phyloP scores from a whole-genome alignment of 176 grass and related monocot species.

The Chloris gayana region DNA sequence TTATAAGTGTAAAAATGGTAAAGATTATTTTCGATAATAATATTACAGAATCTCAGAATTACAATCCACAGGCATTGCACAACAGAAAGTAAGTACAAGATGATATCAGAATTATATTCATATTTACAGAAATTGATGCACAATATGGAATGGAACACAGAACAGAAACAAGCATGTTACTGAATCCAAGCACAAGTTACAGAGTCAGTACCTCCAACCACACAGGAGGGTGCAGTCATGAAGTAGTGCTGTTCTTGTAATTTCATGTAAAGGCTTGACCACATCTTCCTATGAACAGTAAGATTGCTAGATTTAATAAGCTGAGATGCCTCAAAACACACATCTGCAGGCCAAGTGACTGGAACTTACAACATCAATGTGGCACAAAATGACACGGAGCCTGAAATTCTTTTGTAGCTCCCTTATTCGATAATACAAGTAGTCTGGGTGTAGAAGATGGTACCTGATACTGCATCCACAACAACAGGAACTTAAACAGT shows the following conservation, averaged over 20 bases:
- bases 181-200: constrained; percentile 30
- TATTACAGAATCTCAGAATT: not conserved
- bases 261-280: constrained; percentile 87
- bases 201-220: constrained; percentile 78
- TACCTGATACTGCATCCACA: constrained; percentile 74
- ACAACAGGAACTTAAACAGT: constrained; percentile 6
- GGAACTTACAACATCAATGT: constrained; percentile 88
- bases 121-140: not conserved
- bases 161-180: not conserved
- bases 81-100: constrained; percentile 14
- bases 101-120: not conserved
- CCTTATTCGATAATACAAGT: constrained; percentile 95
- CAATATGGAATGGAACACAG: not conserved
- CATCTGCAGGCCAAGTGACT: not conserved
- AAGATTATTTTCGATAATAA: not conserved
- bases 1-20: not conserved
- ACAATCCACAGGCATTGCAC: not conserved
- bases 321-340: not conserved
- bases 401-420: constrained; percentile 92
- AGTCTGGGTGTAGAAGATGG: constrained; percentile 96
- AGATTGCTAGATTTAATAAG: constrained; percentile 5
- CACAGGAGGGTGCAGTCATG: constrained; percentile 98
- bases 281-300: constrained; percentile 81
- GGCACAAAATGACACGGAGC: constrained; percentile 83
- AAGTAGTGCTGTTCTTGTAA: constrained; percentile 85